Base-by-base conservation (phyloP, 768 basidiomycete genomes). In the Lactifluus piperatus region DNA sequence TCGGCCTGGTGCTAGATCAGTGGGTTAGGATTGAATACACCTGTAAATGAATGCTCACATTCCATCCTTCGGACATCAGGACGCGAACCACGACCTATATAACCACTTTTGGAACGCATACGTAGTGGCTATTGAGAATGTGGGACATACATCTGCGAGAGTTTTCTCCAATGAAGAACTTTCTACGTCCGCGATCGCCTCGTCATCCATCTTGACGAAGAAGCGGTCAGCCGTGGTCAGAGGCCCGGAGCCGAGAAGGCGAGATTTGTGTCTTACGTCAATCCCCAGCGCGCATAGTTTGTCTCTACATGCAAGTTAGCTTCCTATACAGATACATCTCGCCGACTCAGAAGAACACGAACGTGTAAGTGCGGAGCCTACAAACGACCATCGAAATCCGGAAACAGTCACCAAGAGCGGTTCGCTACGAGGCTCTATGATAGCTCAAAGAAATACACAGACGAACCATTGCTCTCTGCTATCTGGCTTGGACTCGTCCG, bases 211-310 rank as follows among this genome's bases (percentile, higher is more conserved):
- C 58, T 60, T 34, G 18, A 2, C 3, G 39, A 26, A 22, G 7
- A 39, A 5, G 8, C 24, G 16, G 16, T n/a, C 43, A 16, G 5
- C 34, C 14, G 3, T 30, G 6, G 34, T 53, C 22, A 9, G 49
- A n/a, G 3, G 30, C 22, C 13, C 3, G 34, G 11, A 13, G 29
- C 37, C 11, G 11, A 47, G 44, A 43, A 16, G 37, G 2, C 7
- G 26, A 5, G 26, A 18, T 26, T 3, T 9, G 9, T 18, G 7
- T 50, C 58, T 55, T 55, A 60, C 58, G 26, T 60, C 58, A 32
- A 60, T 60, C 16, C 58, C 58, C 11, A 60, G 53, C 18, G 58
- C 58, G 34, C 53, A 51, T 14, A 60, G 43, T 30, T 60, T 60
- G 32, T 49, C 47, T 49, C 58, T 60, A 22, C 9, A 20, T 7